These are phyloP conservation scores for Diaporthe sp. DNA, from an alignment of 2,329 filamentous ascomycete genomes.

Conservation along the genomic window DNA sequence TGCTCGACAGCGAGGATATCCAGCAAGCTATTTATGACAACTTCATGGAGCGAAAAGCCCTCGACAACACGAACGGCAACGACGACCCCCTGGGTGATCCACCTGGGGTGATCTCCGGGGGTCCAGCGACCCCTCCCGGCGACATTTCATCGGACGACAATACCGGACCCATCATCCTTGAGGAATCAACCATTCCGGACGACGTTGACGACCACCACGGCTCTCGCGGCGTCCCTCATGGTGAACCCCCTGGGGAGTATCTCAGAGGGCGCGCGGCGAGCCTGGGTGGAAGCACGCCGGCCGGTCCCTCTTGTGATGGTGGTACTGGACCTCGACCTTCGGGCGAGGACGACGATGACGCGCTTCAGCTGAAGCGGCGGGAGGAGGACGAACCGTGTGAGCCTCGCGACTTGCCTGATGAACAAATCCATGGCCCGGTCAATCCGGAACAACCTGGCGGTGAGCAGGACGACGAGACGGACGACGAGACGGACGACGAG, in stretches of 20 bases:
- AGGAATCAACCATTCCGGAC: neutral
- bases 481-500: neutral
- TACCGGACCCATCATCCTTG: neutral
- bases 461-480: neutral
- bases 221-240: neutral
- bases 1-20: accelerated
- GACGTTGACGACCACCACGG: neutral
- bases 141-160: neutral
- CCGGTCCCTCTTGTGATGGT: neutral
- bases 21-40: neutral
- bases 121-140: neutral
- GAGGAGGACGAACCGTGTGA: neutral
- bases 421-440: neutral
- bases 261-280: neutral
- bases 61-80: neutral
- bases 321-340: neutral
- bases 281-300: neutral
- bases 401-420: neutral
- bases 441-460: neutral
- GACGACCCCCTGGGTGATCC: neutral
- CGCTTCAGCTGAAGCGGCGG: neutral
- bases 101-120: neutral
- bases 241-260: neutral
- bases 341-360: neutral
- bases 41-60: neutral